phyloP scores from a whole-genome alignment of 176 grass and related monocot genomes.

The Zoysia pacifica region DNA sequence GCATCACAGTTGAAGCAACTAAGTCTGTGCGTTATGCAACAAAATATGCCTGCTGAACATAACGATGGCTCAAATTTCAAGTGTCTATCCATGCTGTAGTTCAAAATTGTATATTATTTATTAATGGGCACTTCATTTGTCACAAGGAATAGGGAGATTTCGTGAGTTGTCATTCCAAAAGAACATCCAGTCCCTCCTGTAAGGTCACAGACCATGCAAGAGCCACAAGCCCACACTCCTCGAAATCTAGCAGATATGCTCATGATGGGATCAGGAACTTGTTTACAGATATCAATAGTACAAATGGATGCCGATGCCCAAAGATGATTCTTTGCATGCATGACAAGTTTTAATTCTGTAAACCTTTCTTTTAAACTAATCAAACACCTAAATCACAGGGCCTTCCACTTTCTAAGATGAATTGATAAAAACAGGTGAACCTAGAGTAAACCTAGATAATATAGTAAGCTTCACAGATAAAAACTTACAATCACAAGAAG shows the following conservation, averaged over 20 bases:
- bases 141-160: slow-evolving; percentile 1
- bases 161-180: background rate
- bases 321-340: background rate
- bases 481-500: slow-evolving; percentile 20
- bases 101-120: background rate
- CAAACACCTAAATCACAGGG: background rate
- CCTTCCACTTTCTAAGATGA: slow-evolving; percentile 21
- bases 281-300: background rate
- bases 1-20: slow-evolving; percentile 24
- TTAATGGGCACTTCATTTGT: background rate
- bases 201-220: background rate
- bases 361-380: background rate
- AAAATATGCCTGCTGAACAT: slow-evolving; percentile 18
- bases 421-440: slow-evolving; percentile 1
- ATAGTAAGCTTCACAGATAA: slow-evolving; percentile 1
- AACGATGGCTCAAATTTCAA: background rate
- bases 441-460: background rate
- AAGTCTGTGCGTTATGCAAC: background rate
- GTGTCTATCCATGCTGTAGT: background rate
- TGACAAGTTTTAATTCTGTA: background rate
- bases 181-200: background rate
- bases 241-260: slow-evolving; percentile 15
- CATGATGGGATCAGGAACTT: background rate
- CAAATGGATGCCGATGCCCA: background rate
- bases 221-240: background rate